Evolutionary conservation across 305 asterid genomes (phyloP), one percentile per base, ranked within the genome.

Genomic region (Fraxinus sp.): DNA sequence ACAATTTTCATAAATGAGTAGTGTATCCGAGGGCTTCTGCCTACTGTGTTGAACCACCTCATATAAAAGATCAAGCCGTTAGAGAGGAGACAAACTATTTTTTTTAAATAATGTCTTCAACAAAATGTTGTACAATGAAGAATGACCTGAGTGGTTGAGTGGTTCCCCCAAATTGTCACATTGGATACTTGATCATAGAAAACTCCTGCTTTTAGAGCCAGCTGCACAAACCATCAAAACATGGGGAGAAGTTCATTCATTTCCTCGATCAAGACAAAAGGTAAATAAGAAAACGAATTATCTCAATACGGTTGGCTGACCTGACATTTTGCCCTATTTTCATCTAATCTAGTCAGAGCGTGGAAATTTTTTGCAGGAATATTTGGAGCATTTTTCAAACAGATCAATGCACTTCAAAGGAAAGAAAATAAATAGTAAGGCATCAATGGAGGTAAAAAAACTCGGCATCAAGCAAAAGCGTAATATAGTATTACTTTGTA

Each of bases 311-410:
- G 83, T 28, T 62, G 66, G 77, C 73, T 22, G 75, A 96, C 98
- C 96, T 97, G 99, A 79, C 99, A 97, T 90, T 95, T 97, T 76
- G 99, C 99, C 90, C 98, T 89, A 84, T 97, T 97, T 87, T 97
- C 99, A 83, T 97, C 98, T 86, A 97, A 90, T 83, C 99, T 92
- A 80, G 98, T 97, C 87, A 97, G 85, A 33, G 98, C 98, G 71
- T 95, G 99, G 74, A 97, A 97, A 77, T 95, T 97, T 86, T 90
- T 95, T 16, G 97, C 96, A 0, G 99, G 98, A 82, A 97, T 97
- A 62, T 95, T 22, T 8, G 98, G 98, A 77, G 99, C 99, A 87
- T 95, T 97, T 90, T 97, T 97, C 94, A 97, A 74, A 85, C 99
- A 97, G 84, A 97, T 97, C 92, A 97, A 89, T 68, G 99, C 99